Conservation (phyloP, 495 filamentous ascomycete genomes). For the Penicillium ochrochloron region DNA sequence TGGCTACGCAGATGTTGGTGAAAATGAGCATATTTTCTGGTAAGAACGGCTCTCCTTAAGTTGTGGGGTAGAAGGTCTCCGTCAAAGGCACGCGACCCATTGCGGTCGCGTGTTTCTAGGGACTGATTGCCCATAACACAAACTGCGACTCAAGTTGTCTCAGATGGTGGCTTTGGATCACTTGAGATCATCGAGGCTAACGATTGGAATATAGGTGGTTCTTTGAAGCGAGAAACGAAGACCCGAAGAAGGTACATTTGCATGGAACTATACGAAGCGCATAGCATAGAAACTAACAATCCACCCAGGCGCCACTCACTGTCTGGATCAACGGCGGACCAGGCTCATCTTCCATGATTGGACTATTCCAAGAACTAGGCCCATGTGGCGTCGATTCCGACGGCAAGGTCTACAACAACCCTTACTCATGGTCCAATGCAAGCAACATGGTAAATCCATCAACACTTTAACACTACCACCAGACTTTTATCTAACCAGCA, state of each 20-base stretch:
- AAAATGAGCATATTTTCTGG: slow-evolving; percentile 67
- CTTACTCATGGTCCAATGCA: slow-evolving; percentile 61
- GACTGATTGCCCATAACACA: not conserved
- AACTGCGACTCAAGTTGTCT: no score
- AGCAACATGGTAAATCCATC: slow-evolving; percentile 54
- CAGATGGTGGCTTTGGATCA: not conserved
- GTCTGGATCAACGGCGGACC: slow-evolving; percentile 68
- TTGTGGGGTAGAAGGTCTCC: not conserved
- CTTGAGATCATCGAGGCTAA: not conserved
- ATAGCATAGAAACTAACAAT: not conserved
- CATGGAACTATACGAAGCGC: not conserved
- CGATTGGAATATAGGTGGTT: slow-evolving; percentile 49
- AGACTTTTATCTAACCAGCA: not conserved
- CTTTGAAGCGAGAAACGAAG: slow-evolving; percentile 60
- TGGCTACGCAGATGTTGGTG: slow-evolving; percentile 67
- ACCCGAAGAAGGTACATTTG: slow-evolving; percentile 45
- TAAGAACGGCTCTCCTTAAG: slow-evolving; percentile 8
- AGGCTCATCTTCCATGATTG: slow-evolving; percentile 64
- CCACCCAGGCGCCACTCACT: slow-evolving; percentile 53
- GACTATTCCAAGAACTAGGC: slow-evolving; percentile 64
- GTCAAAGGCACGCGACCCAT: not conserved
- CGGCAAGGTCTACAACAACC: slow-evolving; percentile 58
- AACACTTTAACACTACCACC: not conserved
- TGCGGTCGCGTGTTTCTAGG: not conserved
- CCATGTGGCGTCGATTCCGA: slow-evolving; percentile 61